phyloP scores from a whole-genome alignment of 805 yeast species.

The Yarrowia divulgata region DNA sequence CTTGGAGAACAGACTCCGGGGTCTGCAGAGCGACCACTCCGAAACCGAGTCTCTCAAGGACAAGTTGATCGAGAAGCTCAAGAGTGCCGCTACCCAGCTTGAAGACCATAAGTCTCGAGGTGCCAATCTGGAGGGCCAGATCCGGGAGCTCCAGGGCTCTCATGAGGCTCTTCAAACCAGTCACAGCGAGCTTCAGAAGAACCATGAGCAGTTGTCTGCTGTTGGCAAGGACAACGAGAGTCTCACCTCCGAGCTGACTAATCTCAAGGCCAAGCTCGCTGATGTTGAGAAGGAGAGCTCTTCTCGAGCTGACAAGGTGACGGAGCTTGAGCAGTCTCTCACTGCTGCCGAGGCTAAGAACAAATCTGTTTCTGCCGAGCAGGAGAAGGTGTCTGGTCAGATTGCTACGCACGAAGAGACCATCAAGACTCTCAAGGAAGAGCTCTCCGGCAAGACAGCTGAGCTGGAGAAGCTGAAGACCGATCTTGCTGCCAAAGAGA shows the following conservation, averaged over 20 bases:
- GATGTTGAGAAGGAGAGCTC: slow-evolving; percentile 21
- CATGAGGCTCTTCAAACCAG: slow-evolving; percentile 13
- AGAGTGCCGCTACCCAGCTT: slow-evolving; percentile 53
- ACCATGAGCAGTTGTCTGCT: slow-evolving; percentile 38
- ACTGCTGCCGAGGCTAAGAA: not conserved
- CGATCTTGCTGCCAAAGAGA: not conserved
- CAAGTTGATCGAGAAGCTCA: slow-evolving; percentile 57
- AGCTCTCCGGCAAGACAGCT: not conserved
- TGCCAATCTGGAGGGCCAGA: slow-evolving; percentile 19
- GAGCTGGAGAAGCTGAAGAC: slow-evolving; percentile 8
- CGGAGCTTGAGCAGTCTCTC: slow-evolving; percentile 27
- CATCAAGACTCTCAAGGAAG: slow-evolving; percentile 9
- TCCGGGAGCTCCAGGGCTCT: slow-evolving; percentile 21
- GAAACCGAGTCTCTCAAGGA: slow-evolving; percentile 50
- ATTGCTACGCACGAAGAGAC: slow-evolving; percentile 16
- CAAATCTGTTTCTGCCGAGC: slow-evolving; percentile 23
- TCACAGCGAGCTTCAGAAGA: slow-evolving; percentile 6
- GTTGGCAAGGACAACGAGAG: slow-evolving; percentile 42
- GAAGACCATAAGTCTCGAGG: slow-evolving; percentile 45
- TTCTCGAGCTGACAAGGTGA: slow-evolving; percentile 5
- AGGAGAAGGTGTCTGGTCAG: slow-evolving; percentile 13
- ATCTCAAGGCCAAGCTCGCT: slow-evolving; percentile 45
- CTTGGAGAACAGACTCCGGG: slow-evolving; percentile 43
- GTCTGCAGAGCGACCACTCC: slow-evolving; percentile 45
- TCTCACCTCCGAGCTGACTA: slow-evolving; percentile 41